phyloP scores from a whole-genome alignment of 2,329 filamentous ascomycete species.

The Delphinella strobiligena region DNA sequence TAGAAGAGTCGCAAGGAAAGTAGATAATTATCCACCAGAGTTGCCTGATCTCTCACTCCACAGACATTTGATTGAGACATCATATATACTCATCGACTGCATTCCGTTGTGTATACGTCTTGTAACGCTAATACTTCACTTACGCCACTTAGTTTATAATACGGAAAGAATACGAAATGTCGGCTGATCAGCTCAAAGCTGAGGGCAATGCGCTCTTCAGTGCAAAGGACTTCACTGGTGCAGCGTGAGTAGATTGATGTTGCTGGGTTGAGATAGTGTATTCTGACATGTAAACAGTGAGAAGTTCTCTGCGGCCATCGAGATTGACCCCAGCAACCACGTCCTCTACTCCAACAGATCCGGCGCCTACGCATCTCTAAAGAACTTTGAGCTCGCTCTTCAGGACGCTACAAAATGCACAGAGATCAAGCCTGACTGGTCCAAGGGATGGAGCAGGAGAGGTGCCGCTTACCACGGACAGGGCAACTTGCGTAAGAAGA shows the following conservation, averaged over 20 bases:
- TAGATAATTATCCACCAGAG: background rate
- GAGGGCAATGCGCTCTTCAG: slow-evolving; percentile 98
- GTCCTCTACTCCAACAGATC: slow-evolving; percentile 98
- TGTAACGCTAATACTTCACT: too few relatives aligned
- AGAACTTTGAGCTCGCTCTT: slow-evolving; percentile 72
- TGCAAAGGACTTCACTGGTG: slow-evolving; percentile 91
- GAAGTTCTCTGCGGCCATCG: slow-evolving; percentile 90
- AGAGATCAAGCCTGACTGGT: slow-evolving; percentile 93
- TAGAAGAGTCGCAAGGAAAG: background rate
- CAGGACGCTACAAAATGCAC: slow-evolving; percentile 88
- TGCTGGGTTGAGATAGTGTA: background rate
- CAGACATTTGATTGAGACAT: too few relatives aligned
- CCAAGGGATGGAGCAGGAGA: slow-evolving; percentile 91
- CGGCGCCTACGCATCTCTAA: slow-evolving; percentile 74
- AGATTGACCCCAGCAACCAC: slow-evolving; percentile 77
- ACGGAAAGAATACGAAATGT: too few relatives aligned
- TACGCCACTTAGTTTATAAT: too few relatives aligned
- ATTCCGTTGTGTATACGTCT: too few relatives aligned
- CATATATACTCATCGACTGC: too few relatives aligned
- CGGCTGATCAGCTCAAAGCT: slow-evolving; percentile 80
- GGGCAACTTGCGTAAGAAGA: slow-evolving; percentile 56
- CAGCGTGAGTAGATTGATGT: slow-evolving; percentile 56
- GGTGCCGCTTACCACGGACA: slow-evolving; percentile 80
- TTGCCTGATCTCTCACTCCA: background rate
- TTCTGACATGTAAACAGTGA: slow-evolving; percentile 44